A percentile compares a stretch with the other conserved stretches of the same genome.
Evolutionary conservation across 257 asterid species (phyloP).

Genomic region (Solanum chiquidenum): DNA sequence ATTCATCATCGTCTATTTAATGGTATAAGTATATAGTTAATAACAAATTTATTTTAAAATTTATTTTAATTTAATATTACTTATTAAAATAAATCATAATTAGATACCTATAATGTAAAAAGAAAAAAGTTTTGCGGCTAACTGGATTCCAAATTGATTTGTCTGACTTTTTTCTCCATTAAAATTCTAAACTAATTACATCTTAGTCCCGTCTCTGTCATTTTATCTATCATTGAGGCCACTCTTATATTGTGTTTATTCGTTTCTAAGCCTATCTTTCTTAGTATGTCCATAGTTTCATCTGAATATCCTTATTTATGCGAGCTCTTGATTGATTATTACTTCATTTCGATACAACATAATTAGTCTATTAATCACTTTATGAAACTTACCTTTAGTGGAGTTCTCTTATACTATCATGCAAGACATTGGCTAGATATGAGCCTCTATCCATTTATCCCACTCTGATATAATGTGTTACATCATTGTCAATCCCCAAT

Average conservation of each 20-base stretch:
- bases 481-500: background rate
- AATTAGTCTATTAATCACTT: background rate
- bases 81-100: background rate
- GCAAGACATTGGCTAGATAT: background rate
- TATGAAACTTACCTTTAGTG: background rate
- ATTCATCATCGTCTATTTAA: background rate
- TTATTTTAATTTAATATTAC: no score
- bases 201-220: background rate
- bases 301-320: background rate
- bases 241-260: background rate
- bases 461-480: background rate
- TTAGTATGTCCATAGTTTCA: background rate
- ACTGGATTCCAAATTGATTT: background rate
- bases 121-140: background rate
- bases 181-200: no score
- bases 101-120: background rate
- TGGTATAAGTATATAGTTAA: background rate
- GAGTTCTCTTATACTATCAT: background rate
- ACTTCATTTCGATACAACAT: background rate
- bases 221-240: background rate
- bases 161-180: no score
- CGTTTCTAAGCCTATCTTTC: background rate
- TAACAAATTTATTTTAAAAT: no score
- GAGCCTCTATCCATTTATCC: background rate
- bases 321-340: background rate